Evolutionary conservation across 805 yeast species (phyloP), one percentile per base, ranked within the genome.

Genomic region (Pichia nanzhaoensis): DNA sequence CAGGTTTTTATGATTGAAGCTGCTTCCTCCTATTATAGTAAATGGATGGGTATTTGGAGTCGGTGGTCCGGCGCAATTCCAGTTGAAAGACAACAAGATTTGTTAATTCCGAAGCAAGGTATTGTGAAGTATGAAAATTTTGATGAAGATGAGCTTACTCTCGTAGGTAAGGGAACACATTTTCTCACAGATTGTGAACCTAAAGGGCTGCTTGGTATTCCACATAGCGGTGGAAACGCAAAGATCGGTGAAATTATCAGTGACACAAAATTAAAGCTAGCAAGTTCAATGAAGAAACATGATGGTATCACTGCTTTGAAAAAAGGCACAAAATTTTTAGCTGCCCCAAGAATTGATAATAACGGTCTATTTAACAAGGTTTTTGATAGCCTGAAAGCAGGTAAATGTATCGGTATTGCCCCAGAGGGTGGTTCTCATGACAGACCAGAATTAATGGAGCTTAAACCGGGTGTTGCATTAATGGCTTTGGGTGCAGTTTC

Each of bases 401-500:
- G 90, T 33, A 78, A 82, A 36, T 78, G 93, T 48, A 70, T 91
- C 36, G 97, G 96, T 9, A 90, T 93, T 48, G 95, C 90, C 64
- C 97, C 98, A 4, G 99, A 93, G 68, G 99, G 99, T 46, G 99
- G 99, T 2, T 89, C 97, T n/a, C 99, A 91, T 58, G 99, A 91
- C 61, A 74, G 98, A 52, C 80, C 98, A 1, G 91, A 88, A 46
- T 66, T 91, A 50, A 71, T 93, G 42, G 99, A 98, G 0, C 70
- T 91, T 53, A 93, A 93, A 60, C 96, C 98, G 0, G 99, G 99
- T 46, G 96, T 93, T 10, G 97, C 95, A 3, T 84, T 91, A 45
- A 93, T 91, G 98, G 99, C 97, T 0, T 69, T 91, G 27, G 99
- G 99, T 4, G 88, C 98, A 12, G 77, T 86, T 69, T 82, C 80